A percentile compares a stretch with the other conserved stretches of the same genome.
phyloP scores from a whole-genome alignment of 2,329 filamentous ascomycete genomes.

The Catunica adiposa region DNA sequence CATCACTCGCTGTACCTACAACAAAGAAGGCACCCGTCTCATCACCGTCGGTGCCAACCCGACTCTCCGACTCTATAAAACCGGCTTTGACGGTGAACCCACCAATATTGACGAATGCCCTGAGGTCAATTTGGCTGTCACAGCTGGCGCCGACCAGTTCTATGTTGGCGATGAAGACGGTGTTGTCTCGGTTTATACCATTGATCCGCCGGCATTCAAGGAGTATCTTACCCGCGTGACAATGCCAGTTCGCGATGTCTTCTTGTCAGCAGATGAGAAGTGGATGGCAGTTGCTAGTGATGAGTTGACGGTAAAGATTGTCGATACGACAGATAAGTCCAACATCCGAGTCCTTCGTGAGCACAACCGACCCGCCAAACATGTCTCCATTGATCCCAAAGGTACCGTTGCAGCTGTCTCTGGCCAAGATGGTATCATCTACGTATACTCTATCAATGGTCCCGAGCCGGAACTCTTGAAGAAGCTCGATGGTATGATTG shows the following conservation, averaged over 20 bases:
- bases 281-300: slow-evolving; percentile 97
- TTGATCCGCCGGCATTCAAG: slow-evolving; percentile 53
- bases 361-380: slow-evolving; percentile 75
- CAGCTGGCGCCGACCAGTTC: slow-evolving; percentile 63
- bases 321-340: slow-evolving; percentile 63
- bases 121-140: slow-evolving; percentile 69
- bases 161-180: slow-evolving; percentile 86
- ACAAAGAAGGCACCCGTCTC: slow-evolving; percentile 68
- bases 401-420: slow-evolving; percentile 64
- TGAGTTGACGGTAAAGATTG: slow-evolving; percentile 78
- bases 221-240: slow-evolving; percentile 68
- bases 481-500: slow-evolving; percentile 75
- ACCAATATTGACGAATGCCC: slow-evolving; percentile 80
- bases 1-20: slow-evolving; percentile 75
- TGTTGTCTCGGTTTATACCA: slow-evolving; percentile 85
- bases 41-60: slow-evolving; percentile 90
- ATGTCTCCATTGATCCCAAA: slow-evolving; percentile 72
- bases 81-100: slow-evolving; percentile 82
- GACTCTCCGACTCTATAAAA: slow-evolving; percentile 80
- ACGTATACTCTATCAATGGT: slow-evolving; percentile 68
- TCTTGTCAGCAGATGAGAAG: slow-evolving; percentile 61
- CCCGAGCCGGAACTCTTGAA: slow-evolving; percentile 67
- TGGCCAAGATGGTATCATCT: slow-evolving; percentile 75
- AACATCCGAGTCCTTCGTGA: slow-evolving; percentile 65
- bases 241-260: slow-evolving; percentile 74